Percentiles rank a stretch among this genome's conserved stretches.
These are phyloP conservation scores for Camellia sinensis DNA, from an alignment of 148 eudicot species.

Conservation along the genomic window DNA sequence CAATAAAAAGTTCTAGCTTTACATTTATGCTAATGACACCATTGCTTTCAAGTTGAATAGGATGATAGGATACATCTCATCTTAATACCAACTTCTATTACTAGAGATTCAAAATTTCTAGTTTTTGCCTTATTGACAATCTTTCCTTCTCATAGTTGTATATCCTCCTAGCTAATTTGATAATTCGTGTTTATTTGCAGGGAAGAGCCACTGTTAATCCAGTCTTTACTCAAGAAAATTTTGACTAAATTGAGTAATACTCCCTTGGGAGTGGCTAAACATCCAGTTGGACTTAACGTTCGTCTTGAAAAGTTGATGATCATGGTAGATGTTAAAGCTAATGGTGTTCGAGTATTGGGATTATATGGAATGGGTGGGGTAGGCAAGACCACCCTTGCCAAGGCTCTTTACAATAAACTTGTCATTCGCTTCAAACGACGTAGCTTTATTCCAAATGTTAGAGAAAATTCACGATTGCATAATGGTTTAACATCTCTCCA, in stretches of 20 bases:
- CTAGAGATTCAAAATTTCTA: too few species aligned
- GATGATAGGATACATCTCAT: too few species aligned
- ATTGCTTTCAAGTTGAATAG: too few species aligned
- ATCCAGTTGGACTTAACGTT: neutral
- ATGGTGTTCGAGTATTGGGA: conserved; percentile 4
- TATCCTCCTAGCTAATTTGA: too few species aligned
- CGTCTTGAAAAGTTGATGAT: neutral
- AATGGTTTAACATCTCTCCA: conserved; percentile 28
- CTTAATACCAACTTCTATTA: too few species aligned
- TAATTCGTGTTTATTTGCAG: neutral
- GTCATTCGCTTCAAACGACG: conserved; percentile 35
- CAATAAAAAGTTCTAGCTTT: too few species aligned
- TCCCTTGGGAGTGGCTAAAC: neutral
- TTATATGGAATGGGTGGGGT: conserved; percentile 10
- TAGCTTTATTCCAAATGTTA: conserved; percentile 40
- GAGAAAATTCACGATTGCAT: conserved; percentile 29
- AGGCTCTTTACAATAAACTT: conserved; percentile 58
- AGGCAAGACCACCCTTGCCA: conserved; percentile 71
- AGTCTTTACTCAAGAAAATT: neutral
- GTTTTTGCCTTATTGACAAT: too few species aligned
- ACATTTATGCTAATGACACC: too few species aligned
- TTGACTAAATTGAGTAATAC: neutral
- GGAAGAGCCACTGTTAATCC: neutral
- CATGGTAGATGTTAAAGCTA: conserved; percentile 2
- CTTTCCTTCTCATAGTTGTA: too few species aligned